Conservation (phyloP, 2,329 filamentous ascomycete species). For the Sclerotinia subarctica region DNA sequence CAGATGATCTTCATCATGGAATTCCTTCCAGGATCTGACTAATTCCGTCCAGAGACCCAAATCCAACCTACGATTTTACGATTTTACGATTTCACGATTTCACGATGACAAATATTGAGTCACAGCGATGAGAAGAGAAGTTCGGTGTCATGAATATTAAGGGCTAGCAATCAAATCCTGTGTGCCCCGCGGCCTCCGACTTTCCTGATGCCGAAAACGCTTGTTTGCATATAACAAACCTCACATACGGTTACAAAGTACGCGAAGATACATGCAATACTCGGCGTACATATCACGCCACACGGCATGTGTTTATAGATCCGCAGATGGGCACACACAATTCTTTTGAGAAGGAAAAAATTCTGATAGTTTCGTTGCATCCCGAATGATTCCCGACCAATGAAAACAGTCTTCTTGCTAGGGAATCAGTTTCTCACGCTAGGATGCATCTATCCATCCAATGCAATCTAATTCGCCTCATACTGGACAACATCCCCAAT, state of each 20-base stretch:
- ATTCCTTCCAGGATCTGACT: background rate
- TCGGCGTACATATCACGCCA: conserved; percentile 14
- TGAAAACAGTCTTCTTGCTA: background rate
- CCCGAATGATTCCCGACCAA: background rate
- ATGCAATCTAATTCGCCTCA: background rate
- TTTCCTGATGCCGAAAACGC: background rate
- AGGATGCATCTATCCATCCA: conserved; percentile 11
- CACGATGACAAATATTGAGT: too few species aligned
- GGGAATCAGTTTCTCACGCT: conserved; percentile 1
- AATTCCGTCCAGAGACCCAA: background rate
- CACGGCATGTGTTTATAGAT: conserved; percentile 11
- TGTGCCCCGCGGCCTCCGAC: background rate
- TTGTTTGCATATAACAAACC: background rate
- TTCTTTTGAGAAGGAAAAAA: background rate
- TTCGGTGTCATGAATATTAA: background rate
- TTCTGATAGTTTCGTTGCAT: background rate
- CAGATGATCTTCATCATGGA: background rate
- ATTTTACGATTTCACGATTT: background rate
- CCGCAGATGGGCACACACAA: conserved; percentile 6
- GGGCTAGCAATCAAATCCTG: background rate
- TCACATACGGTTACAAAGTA: background rate
- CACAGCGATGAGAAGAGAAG: background rate
- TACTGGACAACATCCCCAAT: background rate
- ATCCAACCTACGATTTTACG: too few species aligned
- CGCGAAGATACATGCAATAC: conserved; percentile 7